Percentiles rank a stretch among this genome's conserved stretches.
These are phyloP conservation scores for Chrysoporthe cubensis DNA, from an alignment of 2,329 filamentous ascomycete genomes.

Conservation along the genomic window DNA sequence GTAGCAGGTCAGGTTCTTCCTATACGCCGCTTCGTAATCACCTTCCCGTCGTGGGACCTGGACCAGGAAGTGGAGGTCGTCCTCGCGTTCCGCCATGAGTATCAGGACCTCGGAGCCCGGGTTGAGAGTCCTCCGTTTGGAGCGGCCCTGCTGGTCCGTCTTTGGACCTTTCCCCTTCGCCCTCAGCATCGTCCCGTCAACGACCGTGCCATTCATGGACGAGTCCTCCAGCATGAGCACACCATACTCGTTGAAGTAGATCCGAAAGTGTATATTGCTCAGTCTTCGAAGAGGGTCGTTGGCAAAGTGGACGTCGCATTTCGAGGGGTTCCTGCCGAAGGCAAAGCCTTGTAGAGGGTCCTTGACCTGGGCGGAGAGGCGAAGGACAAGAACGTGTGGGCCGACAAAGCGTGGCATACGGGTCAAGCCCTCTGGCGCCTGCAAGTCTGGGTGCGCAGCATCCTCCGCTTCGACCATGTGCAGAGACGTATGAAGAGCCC, in stretches of 20 bases:
- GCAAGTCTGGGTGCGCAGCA: conserved; percentile 50
- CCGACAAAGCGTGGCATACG: conserved; percentile 57
- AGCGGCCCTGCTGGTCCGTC: conserved; percentile 16
- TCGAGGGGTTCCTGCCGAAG: conserved; percentile 76
- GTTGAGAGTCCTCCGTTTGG: conserved; percentile 61
- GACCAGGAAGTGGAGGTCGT: conserved; percentile 80
- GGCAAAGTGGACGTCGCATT: conserved; percentile 73
- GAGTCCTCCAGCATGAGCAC: conserved; percentile 90
- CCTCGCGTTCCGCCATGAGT: conserved; percentile 52
- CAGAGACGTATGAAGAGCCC: conserved; percentile 52
- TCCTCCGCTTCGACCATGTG: conserved; percentile 58
- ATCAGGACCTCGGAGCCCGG: conserved; percentile 77
- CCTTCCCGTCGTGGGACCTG: conserved; percentile 79
- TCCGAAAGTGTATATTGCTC: conserved; percentile 95
- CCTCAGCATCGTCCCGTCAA: conserved; percentile 72
- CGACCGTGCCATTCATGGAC: conserved; percentile 94
- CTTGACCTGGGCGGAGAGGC: conserved; percentile 75
- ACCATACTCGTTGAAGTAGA: conserved; percentile 84
- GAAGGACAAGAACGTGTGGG: conserved; percentile 74
- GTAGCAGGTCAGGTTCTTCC: conserved; percentile 70
- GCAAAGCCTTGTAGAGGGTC: conserved; percentile 74
- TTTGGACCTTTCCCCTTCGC: conserved; percentile 44
- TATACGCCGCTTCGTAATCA: conserved; percentile 66
- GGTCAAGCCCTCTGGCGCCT: conserved; percentile 47
- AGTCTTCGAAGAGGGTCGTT: conserved; percentile 73